phyloP scores from a whole-genome alignment of 805 yeast species.

The Scheffersomyces ergatensis region DNA sequence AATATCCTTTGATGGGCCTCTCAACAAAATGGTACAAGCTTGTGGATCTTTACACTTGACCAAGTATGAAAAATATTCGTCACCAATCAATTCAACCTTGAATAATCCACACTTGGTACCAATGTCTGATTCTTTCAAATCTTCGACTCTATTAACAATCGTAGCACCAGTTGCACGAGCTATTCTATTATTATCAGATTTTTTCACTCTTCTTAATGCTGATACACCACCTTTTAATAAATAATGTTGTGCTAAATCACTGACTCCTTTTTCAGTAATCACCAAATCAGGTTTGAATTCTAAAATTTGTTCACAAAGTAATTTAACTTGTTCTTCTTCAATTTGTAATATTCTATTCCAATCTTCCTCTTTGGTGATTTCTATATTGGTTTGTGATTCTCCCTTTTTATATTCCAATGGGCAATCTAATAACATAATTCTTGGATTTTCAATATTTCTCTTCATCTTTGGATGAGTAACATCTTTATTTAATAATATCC shows the following conservation, averaged over 20 bases:
- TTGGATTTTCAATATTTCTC: slow-evolving; percentile 83
- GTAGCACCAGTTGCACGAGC: slow-evolving; percentile 98
- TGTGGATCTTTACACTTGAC: slow-evolving; percentile 79
- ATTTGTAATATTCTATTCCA: slow-evolving; percentile 94
- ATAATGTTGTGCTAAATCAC: slow-evolving; percentile 96
- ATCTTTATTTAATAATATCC: slow-evolving; percentile 91
- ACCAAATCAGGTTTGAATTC: slow-evolving; percentile 90
- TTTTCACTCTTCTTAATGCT: slow-evolving; percentile 89
- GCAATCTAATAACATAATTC: slow-evolving; percentile 86
- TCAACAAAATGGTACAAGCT: slow-evolving; percentile 88
- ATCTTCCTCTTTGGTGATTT: slow-evolving; percentile 92
- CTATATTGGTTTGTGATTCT: slow-evolving; percentile 97
- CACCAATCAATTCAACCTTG: slow-evolving; percentile 93
- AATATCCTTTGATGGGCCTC: slow-evolving; percentile 97
- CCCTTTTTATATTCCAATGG: slow-evolving; percentile 98
- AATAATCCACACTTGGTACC: slow-evolving; percentile 89
- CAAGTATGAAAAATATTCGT: slow-evolving; percentile 89
- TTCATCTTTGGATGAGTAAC: slow-evolving; percentile 99
- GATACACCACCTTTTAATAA: slow-evolving; percentile 90
- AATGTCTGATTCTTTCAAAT: slow-evolving; percentile 83
- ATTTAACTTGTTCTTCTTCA: slow-evolving; percentile 95
- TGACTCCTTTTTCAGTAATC: slow-evolving; percentile 96
- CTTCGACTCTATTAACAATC: slow-evolving; percentile 93
- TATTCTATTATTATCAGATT: slow-evolving; percentile 93
- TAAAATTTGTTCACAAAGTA: slow-evolving; percentile 80